These are phyloP conservation scores for Fusarium sp. DNA, from an alignment of 2,329 filamentous ascomycete species.

Conservation along the genomic window DNA sequence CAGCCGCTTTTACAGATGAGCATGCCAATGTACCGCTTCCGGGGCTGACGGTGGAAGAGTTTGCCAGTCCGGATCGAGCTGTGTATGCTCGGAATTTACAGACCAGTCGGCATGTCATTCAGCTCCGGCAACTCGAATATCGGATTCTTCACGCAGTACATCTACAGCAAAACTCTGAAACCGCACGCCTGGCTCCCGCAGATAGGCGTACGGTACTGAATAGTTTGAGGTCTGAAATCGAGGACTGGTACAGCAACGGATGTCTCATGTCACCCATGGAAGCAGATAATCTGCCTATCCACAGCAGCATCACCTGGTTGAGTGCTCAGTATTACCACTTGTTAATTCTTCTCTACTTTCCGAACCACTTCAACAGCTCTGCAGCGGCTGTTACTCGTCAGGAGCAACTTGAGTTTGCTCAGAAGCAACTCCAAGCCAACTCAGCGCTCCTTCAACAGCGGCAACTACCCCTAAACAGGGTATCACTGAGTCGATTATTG, in stretches of 20 bases:
- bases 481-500: constrained; percentile 52
- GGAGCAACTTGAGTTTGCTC: constrained; percentile 51
- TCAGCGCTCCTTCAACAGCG: constrained; percentile 54
- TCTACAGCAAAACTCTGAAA: constrained; percentile 43
- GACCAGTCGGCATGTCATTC: constrained; percentile 56
- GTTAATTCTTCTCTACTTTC: constrained; percentile 55
- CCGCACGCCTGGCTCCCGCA: constrained; percentile 43
- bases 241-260: constrained; percentile 58
- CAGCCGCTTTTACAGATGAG: constrained; percentile 51
- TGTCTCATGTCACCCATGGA: constrained; percentile 55
- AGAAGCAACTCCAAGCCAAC: constrained; percentile 54
- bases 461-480: constrained; percentile 54
- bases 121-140: constrained; percentile 55
- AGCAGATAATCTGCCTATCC: constrained; percentile 55
- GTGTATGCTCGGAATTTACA: constrained; percentile 54
- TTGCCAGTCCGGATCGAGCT: constrained; percentile 50
- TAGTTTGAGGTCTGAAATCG: constrained; percentile 53
- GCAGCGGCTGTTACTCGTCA: constrained; percentile 42
- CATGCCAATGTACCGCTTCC: constrained; percentile 54
- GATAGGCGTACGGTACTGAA: constrained; percentile 47
- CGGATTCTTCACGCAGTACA: constrained; percentile 51
- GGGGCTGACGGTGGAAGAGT: constrained; percentile 56
- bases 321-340: constrained; percentile 56
- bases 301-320: constrained; percentile 56
- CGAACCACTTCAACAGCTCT: constrained; percentile 51